Percentiles rank a stretch among this genome's conserved stretches.
These are phyloP conservation scores for Mucor irregularis DNA, from an alignment of 371 early-diverging fungal genomes.

Conservation along the genomic window DNA sequence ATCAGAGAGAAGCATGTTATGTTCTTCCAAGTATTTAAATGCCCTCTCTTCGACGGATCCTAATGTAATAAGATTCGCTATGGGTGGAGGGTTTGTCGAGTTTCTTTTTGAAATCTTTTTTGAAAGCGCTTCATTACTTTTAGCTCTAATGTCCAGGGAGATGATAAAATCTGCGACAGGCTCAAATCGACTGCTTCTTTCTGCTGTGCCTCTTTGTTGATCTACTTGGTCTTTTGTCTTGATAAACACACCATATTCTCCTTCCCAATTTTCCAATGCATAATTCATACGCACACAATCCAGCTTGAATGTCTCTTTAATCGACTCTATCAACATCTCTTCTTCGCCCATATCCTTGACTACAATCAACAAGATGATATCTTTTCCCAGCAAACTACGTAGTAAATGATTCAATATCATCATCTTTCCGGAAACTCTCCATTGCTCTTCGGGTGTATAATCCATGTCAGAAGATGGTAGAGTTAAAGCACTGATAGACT, in stretches of 20 bases:
- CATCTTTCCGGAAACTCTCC: slow-evolving; percentile 9
- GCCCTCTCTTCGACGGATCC: slow-evolving; percentile 14
- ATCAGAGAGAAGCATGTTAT: not conserved
- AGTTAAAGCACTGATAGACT: slow-evolving; percentile 1
- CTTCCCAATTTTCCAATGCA: slow-evolving; percentile 3
- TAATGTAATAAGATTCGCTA: slow-evolving; percentile 10
- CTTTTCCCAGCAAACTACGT: not conserved
- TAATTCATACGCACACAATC: slow-evolving; percentile 11
- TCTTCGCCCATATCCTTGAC: slow-evolving; percentile 9
- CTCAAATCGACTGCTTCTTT: not conserved
- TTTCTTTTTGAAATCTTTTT: not conserved
- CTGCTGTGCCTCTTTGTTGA: not conserved
- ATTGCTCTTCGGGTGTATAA: not conserved
- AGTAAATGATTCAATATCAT: slow-evolving; percentile 6
- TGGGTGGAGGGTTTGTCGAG: not conserved
- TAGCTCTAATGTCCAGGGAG: slow-evolving; percentile 2
- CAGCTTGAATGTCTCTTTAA: not conserved
- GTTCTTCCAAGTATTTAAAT: not conserved
- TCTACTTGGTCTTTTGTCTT: slow-evolving; percentile 1
- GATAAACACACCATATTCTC: slow-evolving; percentile 19
- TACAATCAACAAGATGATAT: not conserved
- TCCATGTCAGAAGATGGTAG: not conserved
- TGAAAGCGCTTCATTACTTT: not conserved
- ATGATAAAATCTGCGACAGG: slow-evolving; percentile 4
- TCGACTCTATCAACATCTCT: not conserved